These are phyloP conservation scores for Amorphotheca resinae DNA, from an alignment of 495 filamentous ascomycete species.

Conservation along the genomic window DNA sequence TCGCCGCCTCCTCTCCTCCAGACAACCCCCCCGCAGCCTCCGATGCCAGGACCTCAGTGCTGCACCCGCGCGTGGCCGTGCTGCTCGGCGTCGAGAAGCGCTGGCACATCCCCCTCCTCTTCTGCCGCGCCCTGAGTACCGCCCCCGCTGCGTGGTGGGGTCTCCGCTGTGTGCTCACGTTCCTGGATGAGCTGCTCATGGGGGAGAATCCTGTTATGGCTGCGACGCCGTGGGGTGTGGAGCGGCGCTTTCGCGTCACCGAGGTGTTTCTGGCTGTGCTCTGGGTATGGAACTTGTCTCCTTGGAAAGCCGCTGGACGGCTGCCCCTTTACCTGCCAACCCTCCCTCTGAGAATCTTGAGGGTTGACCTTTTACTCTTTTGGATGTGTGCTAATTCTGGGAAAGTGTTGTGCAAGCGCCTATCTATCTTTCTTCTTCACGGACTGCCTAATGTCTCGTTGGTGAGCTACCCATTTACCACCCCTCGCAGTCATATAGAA, in stretches of 20 bases:
- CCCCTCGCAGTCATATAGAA: no score
- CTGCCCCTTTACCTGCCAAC: no score
- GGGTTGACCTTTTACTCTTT: neutral
- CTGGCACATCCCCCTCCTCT: constrained; percentile 50
- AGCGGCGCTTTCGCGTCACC: constrained; percentile 42
- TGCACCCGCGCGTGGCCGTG: constrained; percentile 54
- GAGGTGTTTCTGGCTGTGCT: constrained; percentile 71
- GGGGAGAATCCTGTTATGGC: constrained; percentile 4
- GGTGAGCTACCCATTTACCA: constrained; percentile 34
- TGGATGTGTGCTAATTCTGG: constrained; percentile 8
- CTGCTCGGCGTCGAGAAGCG: constrained; percentile 48
- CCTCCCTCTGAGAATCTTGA: no score
- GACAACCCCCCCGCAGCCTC: constrained; percentile 12
- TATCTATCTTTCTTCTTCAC: constrained; percentile 86
- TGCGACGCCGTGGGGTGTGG: constrained; percentile 15
- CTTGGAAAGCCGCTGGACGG: no score
- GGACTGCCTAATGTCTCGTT: constrained; percentile 85
- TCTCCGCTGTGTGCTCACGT: constrained; percentile 46
- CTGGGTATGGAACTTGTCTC: constrained; percentile 48
- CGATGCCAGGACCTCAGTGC: constrained; percentile 15
- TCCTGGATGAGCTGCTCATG: constrained; percentile 41
- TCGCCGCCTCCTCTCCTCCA: constrained; percentile 11
- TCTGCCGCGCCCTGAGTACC: constrained; percentile 48
- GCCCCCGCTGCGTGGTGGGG: constrained; percentile 50
- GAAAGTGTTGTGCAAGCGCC: constrained; percentile 65